These are phyloP conservation scores for Thuidium tamariscinum DNA, from an alignment of 225 moss, liverwort and hornwort species.

Conservation along the genomic window DNA sequence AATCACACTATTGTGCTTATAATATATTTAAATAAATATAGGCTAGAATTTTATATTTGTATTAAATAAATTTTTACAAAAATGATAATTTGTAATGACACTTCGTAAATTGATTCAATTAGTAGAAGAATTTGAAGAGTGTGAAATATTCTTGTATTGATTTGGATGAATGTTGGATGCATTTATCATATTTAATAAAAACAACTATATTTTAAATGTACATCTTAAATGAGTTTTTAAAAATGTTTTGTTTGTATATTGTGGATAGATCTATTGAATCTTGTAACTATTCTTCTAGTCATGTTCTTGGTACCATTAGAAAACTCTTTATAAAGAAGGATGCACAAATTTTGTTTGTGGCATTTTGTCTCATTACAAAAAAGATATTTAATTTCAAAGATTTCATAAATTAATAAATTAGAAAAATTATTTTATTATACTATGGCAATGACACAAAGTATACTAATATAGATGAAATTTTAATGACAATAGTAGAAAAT, in stretches of 20 bases:
- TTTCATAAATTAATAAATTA: too few relatives aligned
- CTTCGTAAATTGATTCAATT: accelerated
- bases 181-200: accelerated
- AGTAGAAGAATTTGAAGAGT: neutral
- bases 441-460: too few relatives aligned
- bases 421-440: too few relatives aligned
- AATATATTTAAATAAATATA: neutral
- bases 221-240: too few relatives aligned
- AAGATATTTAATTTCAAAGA: too few relatives aligned
- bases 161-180: neutral
- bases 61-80: accelerated
- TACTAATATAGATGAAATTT: neutral
- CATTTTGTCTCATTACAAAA: too few relatives aligned
- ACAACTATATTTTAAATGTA: neutral
- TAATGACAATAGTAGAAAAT: neutral
- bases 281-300: too few relatives aligned
- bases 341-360: too few relatives aligned
- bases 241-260: too few relatives aligned
- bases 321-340: too few relatives aligned
- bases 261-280: too few relatives aligned
- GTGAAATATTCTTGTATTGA: accelerated
- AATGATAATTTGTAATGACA: neutral
- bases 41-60: neutral
- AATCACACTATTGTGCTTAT: accelerated
- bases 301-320: too few relatives aligned